Conservation (phyloP, 768 basidiomycete species). For the Russula lepida region DNA sequence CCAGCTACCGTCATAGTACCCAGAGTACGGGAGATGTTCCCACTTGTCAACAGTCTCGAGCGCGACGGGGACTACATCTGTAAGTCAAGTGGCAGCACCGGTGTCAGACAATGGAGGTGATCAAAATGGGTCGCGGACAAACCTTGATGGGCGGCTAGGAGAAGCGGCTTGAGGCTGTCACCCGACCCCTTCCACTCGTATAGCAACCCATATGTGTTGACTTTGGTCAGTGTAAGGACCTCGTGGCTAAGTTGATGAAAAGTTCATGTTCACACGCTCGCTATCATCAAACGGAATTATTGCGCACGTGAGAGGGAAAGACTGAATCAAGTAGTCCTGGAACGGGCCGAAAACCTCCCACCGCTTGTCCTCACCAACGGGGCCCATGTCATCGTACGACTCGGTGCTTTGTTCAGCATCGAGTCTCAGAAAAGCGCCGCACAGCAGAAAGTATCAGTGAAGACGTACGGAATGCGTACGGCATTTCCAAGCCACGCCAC, state of each 20-base stretch:
- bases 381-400: conserved; percentile 42
- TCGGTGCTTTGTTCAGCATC: conserved; percentile 35
- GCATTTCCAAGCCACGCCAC: conserved; percentile 34
- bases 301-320: conserved; percentile 57
- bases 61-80: conserved; percentile 65
- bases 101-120: no score
- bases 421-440: neutral
- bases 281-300: no score
- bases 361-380: conserved; percentile 42
- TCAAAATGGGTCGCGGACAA: conserved; percentile 21
- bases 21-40: conserved; percentile 57
- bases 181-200: conserved; percentile 53
- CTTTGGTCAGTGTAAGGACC: conserved; percentile 41
- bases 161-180: conserved; percentile 42
- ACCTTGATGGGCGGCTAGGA: conserved; percentile 50
- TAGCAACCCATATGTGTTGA: conserved; percentile 54
- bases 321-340: conserved; percentile 34
- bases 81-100: neutral
- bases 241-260: conserved; percentile 37
- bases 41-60: conserved; percentile 47
- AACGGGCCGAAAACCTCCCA: conserved; percentile 35
- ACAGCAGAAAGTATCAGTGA: neutral
- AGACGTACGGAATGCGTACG: conserved; percentile 32
- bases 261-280: neutral
- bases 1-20: conserved; percentile 50